Evolutionary conservation across 495 filamentous ascomycete species (phyloP).

Genomic region (Podospora tetraspora): DNA sequence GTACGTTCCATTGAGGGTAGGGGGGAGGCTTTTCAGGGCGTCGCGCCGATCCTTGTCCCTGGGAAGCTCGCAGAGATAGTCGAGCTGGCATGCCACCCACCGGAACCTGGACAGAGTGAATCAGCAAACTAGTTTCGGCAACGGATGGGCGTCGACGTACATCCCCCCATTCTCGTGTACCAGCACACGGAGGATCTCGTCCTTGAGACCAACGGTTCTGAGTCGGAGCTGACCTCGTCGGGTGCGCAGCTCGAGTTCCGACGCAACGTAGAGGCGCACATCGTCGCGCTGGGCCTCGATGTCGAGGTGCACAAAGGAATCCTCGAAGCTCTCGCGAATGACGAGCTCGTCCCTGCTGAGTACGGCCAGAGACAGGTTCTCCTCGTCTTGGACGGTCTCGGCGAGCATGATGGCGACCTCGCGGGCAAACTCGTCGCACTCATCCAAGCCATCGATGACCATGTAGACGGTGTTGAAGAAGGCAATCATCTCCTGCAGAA

Average conservation of each 20-base stretch:
- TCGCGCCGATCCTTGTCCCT: slow-evolving; percentile 28
- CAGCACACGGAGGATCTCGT: slow-evolving; percentile 4
- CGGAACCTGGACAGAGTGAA: slow-evolving; percentile 30
- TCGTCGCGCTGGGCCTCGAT: slow-evolving; percentile 31
- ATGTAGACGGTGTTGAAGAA: slow-evolving; percentile 23
- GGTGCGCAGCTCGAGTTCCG: slow-evolving; percentile 31
- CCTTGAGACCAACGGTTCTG: slow-evolving; percentile 18
- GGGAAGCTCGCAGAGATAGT: slow-evolving; percentile 31
- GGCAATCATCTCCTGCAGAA: slow-evolving; percentile 20
- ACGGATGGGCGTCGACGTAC: not conserved
- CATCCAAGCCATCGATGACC: slow-evolving; percentile 33
- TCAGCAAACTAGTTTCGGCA: not conserved
- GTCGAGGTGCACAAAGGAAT: slow-evolving; percentile 14
- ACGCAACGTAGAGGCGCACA: slow-evolving; percentile 30
- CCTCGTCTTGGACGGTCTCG: slow-evolving; percentile 10
- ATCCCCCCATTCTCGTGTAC: not conserved
- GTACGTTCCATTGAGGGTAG: slow-evolving; percentile 29
- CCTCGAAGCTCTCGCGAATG: slow-evolving; percentile 19
- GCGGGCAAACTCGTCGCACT: slow-evolving; percentile 17
- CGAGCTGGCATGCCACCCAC: slow-evolving; percentile 39
- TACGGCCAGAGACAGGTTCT: slow-evolving; percentile 24
- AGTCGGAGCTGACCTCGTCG: slow-evolving; percentile 3
- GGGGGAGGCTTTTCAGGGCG: slow-evolving; percentile 32
- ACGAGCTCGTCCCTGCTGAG: slow-evolving; percentile 24
- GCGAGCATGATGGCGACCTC: slow-evolving; percentile 16